A percentile compares a stretch with the other conserved stretches of the same genome.
These are phyloP conservation scores for Mucor racemosus DNA, from an alignment of 371 early-diverging fungal species.

Conservation along the genomic window DNA sequence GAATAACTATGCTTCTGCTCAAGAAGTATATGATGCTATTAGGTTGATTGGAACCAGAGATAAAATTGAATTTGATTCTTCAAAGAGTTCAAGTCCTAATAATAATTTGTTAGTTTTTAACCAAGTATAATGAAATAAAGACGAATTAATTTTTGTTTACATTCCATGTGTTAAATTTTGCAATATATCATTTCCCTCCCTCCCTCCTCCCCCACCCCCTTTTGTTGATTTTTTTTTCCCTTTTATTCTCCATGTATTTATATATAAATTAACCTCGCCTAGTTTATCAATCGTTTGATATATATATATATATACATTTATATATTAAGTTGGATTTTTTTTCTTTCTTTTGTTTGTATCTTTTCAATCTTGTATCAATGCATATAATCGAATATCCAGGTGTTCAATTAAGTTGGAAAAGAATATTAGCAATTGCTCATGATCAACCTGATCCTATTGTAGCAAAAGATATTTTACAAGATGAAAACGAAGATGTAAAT, in stretches of 20 bases:
- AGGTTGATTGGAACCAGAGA: conserved; percentile 22
- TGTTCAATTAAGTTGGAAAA: conserved; percentile 13
- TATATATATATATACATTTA: too few species aligned
- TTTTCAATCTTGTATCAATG: neutral
- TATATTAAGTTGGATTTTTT: neutral
- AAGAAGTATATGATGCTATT: conserved; percentile 29
- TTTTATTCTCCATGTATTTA: neutral
- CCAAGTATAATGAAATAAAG: conserved; percentile 9
- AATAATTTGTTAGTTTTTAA: conserved; percentile 26
- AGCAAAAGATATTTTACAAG: neutral
- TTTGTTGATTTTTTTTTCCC: conserved; percentile 5
- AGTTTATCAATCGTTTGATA: neutral
- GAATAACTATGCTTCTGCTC: conserved; percentile 21
- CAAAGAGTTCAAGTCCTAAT: conserved; percentile 20
- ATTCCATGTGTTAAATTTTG: neutral
- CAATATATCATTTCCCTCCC: neutral
- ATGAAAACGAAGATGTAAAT: neutral
- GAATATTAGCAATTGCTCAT: conserved; percentile 20
- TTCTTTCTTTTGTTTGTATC: neutral
- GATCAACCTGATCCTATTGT: conserved; percentile 13
- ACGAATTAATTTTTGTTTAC: conserved; percentile 2
- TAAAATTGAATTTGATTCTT: conserved; percentile 15
- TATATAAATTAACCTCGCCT: neutral
- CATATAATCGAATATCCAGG: conserved; percentile 8
- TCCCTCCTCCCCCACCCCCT: neutral